A percentile compares a stretch with the other conserved stretches of the same genome.
Conservation (phyloP, 2,329 filamentous ascomycete species). For the Fusarium armeniacum region DNA sequence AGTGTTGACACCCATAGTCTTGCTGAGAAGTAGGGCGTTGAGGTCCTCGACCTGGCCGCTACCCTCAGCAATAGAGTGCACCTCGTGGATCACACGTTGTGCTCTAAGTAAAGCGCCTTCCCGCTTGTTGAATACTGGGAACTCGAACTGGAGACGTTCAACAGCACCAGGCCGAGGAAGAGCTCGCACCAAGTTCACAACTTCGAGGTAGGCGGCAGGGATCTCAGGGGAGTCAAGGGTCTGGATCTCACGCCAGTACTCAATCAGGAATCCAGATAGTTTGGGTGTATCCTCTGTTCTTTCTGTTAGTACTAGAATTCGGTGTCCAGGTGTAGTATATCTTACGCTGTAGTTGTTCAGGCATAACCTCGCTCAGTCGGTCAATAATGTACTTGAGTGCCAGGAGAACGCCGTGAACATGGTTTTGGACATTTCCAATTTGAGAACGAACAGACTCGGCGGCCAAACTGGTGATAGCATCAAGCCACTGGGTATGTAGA, state of each 20-base stretch:
- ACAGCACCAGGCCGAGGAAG: constrained; percentile 47
- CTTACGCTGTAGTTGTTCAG: constrained; percentile 61
- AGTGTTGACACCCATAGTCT: constrained; percentile 52
- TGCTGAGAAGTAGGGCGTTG: constrained; percentile 49
- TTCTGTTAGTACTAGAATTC: constrained; percentile 31
- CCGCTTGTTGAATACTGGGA: constrained; percentile 29
- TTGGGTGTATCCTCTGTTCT: constrained; percentile 51
- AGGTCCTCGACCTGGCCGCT: constrained; percentile 46
- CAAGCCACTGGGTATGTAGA: constrained; percentile 65
- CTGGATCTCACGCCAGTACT: constrained; percentile 45
- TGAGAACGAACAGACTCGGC: constrained; percentile 46
- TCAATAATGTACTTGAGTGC: constrained; percentile 70
- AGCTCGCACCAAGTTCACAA: constrained; percentile 59
- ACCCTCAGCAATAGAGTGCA: constrained; percentile 53
- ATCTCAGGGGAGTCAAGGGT: constrained; percentile 58
- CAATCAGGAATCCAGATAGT: constrained; percentile 51
- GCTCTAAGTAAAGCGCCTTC: constrained; percentile 58
- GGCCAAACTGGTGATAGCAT: constrained; percentile 57
- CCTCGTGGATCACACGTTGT: constrained; percentile 55
- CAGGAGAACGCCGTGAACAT: constrained; percentile 70
- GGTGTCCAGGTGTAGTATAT: too few species aligned
- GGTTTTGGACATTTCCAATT: constrained; percentile 61
- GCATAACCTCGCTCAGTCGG: constrained; percentile 63
- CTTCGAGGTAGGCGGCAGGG: constrained; percentile 62
- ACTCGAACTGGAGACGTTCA: constrained; percentile 41